These are phyloP conservation scores for Pleurotus tuber-regium DNA, from an alignment of 768 basidiomycete species.

Conservation along the genomic window DNA sequence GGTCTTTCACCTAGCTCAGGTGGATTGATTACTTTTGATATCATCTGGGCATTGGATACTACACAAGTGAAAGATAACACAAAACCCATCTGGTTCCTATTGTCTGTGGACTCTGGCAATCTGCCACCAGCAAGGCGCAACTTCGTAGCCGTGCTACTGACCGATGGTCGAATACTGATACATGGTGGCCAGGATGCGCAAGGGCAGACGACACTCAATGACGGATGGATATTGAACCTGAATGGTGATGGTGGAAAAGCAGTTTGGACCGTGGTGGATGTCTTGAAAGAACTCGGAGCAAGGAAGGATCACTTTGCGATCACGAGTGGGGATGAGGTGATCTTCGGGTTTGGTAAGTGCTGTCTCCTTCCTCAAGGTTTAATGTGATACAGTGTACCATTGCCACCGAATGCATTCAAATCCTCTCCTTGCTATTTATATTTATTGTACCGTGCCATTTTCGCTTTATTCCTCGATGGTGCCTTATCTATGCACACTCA, in stretches of 20 bases:
- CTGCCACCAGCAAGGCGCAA: slow-evolving; percentile 60
- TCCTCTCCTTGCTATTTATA: not conserved
- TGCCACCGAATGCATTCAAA: no score
- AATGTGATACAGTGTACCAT: no score
- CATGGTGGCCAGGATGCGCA: slow-evolving; percentile 73
- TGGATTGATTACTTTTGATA: slow-evolving; percentile 52
- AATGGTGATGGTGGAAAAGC: slow-evolving; percentile 42
- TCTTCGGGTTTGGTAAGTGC: slow-evolving; percentile 76
- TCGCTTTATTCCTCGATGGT: not conserved
- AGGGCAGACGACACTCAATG: slow-evolving; percentile 50
- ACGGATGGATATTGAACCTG: slow-evolving; percentile 73
- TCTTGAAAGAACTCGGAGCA: slow-evolving; percentile 55
- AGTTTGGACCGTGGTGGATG: slow-evolving; percentile 53
- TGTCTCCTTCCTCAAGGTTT: not conserved
- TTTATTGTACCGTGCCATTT: not conserved
- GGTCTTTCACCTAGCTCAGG: slow-evolving; percentile 55
- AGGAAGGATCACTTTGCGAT: slow-evolving; percentile 77
- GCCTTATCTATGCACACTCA: no score
- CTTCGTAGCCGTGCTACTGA: slow-evolving; percentile 53
- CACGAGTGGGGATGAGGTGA: slow-evolving; percentile 52
- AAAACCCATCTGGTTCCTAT: slow-evolving; percentile 41
- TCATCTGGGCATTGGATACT: slow-evolving; percentile 64
- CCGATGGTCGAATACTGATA: slow-evolving; percentile 59
- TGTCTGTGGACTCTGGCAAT: slow-evolving; percentile 33
- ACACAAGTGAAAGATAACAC: slow-evolving; percentile 31